phyloP scores from a whole-genome alignment of 768 basidiomycete genomes.

The Boletellus ananiceps region DNA sequence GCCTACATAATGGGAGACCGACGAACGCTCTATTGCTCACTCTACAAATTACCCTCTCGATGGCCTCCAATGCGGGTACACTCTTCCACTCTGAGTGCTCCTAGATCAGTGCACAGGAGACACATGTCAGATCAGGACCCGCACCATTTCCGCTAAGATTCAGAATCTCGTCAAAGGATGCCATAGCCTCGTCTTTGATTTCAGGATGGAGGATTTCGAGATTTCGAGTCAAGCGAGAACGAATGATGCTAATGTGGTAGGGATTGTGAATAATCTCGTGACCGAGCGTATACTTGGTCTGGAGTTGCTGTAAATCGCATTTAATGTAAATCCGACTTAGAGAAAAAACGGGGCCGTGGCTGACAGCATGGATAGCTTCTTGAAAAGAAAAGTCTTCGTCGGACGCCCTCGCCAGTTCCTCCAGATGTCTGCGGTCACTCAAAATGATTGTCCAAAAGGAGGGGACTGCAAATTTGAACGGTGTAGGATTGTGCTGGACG shows the following conservation, averaged over 20 bases:
- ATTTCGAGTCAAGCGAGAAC: conserved; percentile 33
- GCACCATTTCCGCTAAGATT: conserved; percentile 14
- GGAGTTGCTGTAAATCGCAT: conserved; percentile 28
- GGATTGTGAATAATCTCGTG: conserved; percentile 24
- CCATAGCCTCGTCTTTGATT: conserved; percentile 40
- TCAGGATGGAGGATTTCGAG: conserved; percentile 36
- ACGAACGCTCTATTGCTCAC: conserved; percentile 45
- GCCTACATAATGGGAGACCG: conserved; percentile 43
- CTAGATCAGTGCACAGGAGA: background rate
- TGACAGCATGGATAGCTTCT: background rate
- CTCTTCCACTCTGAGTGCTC: conserved; percentile 37
- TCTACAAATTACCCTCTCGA: conserved; percentile 37
- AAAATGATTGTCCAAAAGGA: conserved; percentile 1
- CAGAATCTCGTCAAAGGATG: conserved; percentile 38
- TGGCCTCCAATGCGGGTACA: conserved; percentile 22
- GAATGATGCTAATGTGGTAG: conserved; percentile 31
- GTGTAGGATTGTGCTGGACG: background rate
- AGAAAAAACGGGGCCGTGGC: background rate
- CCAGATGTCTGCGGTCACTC: background rate
- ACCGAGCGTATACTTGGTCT: conserved; percentile 38
- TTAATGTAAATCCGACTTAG: background rate
- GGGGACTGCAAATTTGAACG: background rate
- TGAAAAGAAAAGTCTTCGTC: conserved; percentile 1
- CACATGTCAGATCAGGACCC: background rate
- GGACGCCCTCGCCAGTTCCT: conserved; percentile 5